A percentile compares a stretch with the other conserved stretches of the same genome.
Conservation (phyloP, 2,329 filamentous ascomycete species). For the Dryadomyces quercus-mongolicae region DNA sequence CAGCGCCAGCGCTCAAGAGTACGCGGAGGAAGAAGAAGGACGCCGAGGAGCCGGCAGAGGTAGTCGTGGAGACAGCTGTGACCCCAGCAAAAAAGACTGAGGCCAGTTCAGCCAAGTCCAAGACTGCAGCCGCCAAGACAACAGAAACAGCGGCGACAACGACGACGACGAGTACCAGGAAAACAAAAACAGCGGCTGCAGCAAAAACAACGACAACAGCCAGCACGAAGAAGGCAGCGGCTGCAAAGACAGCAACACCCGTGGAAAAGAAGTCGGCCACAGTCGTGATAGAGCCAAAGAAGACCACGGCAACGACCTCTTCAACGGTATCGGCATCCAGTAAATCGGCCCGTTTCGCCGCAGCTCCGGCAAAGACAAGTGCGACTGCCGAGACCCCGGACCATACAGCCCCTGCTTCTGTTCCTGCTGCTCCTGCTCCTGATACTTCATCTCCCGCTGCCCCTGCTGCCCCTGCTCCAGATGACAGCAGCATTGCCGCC, state of each 20-base stretch:
- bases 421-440: background rate
- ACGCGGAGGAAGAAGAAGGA: background rate
- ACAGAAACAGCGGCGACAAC: background rate
- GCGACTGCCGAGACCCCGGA: background rate
- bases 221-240: background rate
- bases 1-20: background rate
- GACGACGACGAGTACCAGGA: conserved; percentile 3
- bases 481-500: background rate
- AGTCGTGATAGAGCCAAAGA: background rate
- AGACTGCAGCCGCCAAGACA: background rate
- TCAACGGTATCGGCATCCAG: background rate
- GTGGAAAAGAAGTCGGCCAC: background rate
- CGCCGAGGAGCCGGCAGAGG: background rate
- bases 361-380: background rate
- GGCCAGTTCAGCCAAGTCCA: background rate
- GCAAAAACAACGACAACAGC: background rate
- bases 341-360: background rate
- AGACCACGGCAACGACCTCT: background rate
- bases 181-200: background rate
- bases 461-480: background rate
- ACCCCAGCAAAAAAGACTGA: background rate
- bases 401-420: too few species aligned
- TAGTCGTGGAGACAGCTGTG: background rate
- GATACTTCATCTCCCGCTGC: background rate
- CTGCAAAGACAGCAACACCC: background rate